Percentiles rank a stretch among this genome's conserved stretches.
phyloP scores from a whole-genome alignment of 805 yeast genomes.

The Yamadazyma philogaea region DNA sequence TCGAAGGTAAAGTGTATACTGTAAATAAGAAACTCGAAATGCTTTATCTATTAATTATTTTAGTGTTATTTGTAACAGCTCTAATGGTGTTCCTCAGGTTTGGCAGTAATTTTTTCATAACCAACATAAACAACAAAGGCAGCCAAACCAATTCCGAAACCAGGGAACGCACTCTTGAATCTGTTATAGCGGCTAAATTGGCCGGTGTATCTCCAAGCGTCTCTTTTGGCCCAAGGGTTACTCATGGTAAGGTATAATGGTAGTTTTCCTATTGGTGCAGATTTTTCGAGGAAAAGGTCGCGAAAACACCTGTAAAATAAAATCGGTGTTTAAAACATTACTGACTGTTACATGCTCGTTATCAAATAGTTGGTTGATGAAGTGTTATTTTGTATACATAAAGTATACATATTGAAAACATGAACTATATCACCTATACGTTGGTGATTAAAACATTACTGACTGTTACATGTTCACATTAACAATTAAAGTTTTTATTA shows the following conservation, averaged over 20 bases:
- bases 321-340: no score
- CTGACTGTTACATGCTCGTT: no score
- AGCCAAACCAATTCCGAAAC: constrained; percentile 72
- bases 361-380: no score
- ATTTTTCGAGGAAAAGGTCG: constrained; percentile 2
- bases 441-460: no score
- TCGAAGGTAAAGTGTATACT: constrained; percentile 1
- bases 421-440: no score
- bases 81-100: constrained; percentile 27
- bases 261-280: constrained; percentile 9
- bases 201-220: constrained; percentile 89
- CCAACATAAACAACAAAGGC: constrained; percentile 67
- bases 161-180: constrained; percentile 73
- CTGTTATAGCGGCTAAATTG: constrained; percentile 70
- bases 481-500: no score
- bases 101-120: constrained; percentile 52
- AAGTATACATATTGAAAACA: no score
- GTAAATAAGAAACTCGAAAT: background rate
- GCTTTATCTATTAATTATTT: constrained; percentile 2
- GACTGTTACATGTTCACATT: no score
- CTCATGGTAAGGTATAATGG: constrained; percentile 9
- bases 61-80: background rate
- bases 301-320: background rate
- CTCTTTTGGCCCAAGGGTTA: constrained; percentile 61
- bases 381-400: no score